phyloP scores from a whole-genome alignment of 208 protist species.

The Acanthamoeba lugdunensis region DNA sequence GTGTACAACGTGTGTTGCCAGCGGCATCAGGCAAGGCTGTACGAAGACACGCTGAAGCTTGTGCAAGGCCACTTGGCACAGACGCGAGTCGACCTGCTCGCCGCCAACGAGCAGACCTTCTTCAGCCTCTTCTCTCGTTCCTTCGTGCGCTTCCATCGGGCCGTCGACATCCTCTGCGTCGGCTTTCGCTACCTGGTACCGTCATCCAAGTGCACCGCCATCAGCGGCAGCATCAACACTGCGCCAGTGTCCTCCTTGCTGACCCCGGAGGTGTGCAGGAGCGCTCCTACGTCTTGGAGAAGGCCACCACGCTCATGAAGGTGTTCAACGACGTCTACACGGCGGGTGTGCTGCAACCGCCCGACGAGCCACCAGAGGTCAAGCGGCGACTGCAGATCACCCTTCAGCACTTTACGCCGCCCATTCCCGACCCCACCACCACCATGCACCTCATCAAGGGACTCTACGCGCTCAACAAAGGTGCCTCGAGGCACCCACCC shows the following conservation, averaged over 20 bases:
- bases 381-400: constrained; percentile 12
- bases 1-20: constrained; percentile 62
- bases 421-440: background rate
- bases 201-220: background rate
- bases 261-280: background rate
- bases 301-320: background rate
- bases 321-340: background rate
- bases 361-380: constrained; percentile 32
- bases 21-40: background rate
- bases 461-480: constrained; percentile 38
- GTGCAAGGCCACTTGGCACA: background rate
- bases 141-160: constrained; percentile 6
- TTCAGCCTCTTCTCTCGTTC: background rate
- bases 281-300: background rate
- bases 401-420: background rate
- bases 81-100: background rate
- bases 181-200: constrained; percentile 41
- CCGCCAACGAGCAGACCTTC: background rate
- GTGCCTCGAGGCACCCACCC: background rate
- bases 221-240: background rate
- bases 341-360: background rate
- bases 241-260: background rate
- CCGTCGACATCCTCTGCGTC: constrained; percentile 3
- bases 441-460: constrained; percentile 5
- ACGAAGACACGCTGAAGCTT: background rate